These are phyloP conservation scores for Zelopaecilomyces penicillatus DNA, from an alignment of 2,329 filamentous ascomycete genomes.

Conservation along the genomic window DNA sequence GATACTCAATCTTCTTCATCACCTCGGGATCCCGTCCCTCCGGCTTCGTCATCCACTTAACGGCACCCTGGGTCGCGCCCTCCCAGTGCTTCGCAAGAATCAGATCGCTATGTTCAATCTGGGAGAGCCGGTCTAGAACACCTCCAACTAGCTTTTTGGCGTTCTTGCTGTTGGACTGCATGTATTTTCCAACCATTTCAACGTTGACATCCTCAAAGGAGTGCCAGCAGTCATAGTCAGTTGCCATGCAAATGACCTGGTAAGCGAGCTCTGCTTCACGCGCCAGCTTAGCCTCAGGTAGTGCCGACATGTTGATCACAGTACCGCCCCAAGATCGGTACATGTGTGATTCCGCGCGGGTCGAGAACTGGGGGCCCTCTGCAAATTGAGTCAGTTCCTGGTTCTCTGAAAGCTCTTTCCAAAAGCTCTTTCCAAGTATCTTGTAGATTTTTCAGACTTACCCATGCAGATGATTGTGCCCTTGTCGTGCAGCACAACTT, in stretches of 20 bases:
- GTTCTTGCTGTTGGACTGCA: constrained; percentile 87
- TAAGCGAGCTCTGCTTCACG: constrained; percentile 94
- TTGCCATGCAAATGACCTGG: constrained; percentile 99
- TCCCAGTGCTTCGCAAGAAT: constrained; percentile 75
- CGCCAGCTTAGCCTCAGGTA: constrained; percentile 93
- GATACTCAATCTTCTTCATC: constrained; percentile 70
- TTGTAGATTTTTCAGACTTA: constrained; percentile 32
- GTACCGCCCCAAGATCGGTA: constrained; percentile 90
- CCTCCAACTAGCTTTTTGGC: constrained; percentile 77
- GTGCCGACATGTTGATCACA: constrained; percentile 96
- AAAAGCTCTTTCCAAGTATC: neutral
- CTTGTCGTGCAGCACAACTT: constrained; percentile 72
- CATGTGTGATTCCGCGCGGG: constrained; percentile 88
- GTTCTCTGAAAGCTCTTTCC: too few species aligned
- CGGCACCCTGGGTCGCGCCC: constrained; percentile 66
- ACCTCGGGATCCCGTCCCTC: constrained; percentile 66
- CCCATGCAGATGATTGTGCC: constrained; percentile 90
- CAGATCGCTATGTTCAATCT: constrained; percentile 66
- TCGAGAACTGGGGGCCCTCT: constrained; percentile 98
- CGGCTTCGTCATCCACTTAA: constrained; percentile 74
- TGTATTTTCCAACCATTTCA: constrained; percentile 93
- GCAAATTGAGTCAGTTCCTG: constrained; percentile 5
- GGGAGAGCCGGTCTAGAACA: constrained; percentile 77
- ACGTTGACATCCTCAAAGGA: constrained; percentile 77
- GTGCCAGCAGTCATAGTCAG: constrained; percentile 99